These are phyloP conservation scores for Linum trigynum DNA, from an alignment of 345 rosid genomes.

Conservation along the genomic window DNA sequence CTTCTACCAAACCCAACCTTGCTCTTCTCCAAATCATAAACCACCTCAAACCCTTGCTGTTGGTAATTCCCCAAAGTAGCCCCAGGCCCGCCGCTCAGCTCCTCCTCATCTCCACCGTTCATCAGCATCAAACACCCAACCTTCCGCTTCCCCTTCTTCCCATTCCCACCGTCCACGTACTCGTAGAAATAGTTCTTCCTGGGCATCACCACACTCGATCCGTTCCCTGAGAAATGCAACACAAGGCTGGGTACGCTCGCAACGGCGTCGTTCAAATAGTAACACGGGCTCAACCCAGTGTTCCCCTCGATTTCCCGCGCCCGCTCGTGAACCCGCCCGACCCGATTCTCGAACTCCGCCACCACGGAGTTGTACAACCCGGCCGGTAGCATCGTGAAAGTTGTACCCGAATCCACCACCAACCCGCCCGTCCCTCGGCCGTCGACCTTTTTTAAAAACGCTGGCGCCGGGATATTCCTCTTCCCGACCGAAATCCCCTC, in stretches of 20 bases:
- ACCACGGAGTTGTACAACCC: slow-evolving; percentile 49
- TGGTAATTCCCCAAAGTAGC: slow-evolving; percentile 79
- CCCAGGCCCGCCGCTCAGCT: slow-evolving; percentile 68
- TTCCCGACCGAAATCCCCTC: slow-evolving; percentile 71
- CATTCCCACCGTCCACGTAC: slow-evolving; percentile 54
- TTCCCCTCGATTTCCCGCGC: slow-evolving; percentile 50
- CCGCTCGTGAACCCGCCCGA: slow-evolving; percentile 45
- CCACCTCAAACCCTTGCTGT: slow-evolving; percentile 94
- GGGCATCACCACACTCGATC: slow-evolving; percentile 67
- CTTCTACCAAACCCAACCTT: slow-evolving; percentile 80
- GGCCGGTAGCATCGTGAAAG: slow-evolving; percentile 87
- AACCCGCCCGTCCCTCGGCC: slow-evolving; percentile 63
- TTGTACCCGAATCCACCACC: slow-evolving; percentile 91
- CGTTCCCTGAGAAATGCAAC: slow-evolving; percentile 60
- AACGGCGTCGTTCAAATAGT: slow-evolving; percentile 29
- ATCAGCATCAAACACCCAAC: slow-evolving; percentile 87
- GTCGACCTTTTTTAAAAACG: slow-evolving; percentile 41
- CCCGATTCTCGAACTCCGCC: slow-evolving; percentile 51
- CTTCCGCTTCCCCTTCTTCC: slow-evolving; percentile 31
- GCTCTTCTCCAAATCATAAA: slow-evolving; percentile 66
- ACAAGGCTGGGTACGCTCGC: slow-evolving; percentile 44
- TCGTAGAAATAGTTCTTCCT: slow-evolving; percentile 71
- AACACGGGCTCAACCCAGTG: slow-evolving; percentile 75
- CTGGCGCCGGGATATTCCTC: slow-evolving; percentile 57
- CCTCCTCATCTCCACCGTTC: slow-evolving; percentile 83